A percentile compares a stretch with the other conserved stretches of the same genome.
Conservation (phyloP, 75 land plant genomes). For the Selaginella tamariscina region DNA sequence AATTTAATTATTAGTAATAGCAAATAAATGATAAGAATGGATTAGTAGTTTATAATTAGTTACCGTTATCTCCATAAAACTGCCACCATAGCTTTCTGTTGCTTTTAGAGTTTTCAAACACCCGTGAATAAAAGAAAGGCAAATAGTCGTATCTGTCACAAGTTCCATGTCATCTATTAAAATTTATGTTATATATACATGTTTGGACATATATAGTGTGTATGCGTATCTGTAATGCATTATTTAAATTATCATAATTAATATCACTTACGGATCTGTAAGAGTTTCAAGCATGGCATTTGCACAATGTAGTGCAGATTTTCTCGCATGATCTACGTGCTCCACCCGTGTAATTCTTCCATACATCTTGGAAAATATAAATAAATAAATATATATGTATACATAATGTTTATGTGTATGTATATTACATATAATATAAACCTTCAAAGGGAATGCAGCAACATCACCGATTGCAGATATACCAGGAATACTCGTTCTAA, state of each 20-base stretch:
- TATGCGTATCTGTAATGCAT: background rate
- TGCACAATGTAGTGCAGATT: constrained; percentile 82
- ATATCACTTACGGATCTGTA: constrained; percentile 40
- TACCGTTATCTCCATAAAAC: constrained; percentile 91
- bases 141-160: constrained; percentile 64
- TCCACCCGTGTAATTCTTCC: constrained; percentile 64
- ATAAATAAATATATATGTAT: background rate
- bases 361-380: constrained; percentile 40
- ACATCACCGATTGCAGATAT: constrained; percentile 89
- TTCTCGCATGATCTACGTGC: constrained; percentile 94
- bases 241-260: background rate
- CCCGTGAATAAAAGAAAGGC: constrained; percentile 88
- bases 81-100: constrained; percentile 87
- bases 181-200: background rate
- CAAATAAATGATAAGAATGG: background rate
- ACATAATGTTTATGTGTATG: background rate
- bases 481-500: constrained; percentile 52
- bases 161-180: no score
- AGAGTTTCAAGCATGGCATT: constrained; percentile 41
- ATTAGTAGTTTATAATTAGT: background rate
- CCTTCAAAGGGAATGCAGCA: constrained; percentile 87
- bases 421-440: background rate
- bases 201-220: background rate
- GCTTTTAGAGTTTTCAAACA: constrained; percentile 76
- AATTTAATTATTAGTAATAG: no score